These are phyloP conservation scores for Oryza coarctata DNA, from an alignment of 176 grass and related monocot genomes.

Conservation along the genomic window DNA sequence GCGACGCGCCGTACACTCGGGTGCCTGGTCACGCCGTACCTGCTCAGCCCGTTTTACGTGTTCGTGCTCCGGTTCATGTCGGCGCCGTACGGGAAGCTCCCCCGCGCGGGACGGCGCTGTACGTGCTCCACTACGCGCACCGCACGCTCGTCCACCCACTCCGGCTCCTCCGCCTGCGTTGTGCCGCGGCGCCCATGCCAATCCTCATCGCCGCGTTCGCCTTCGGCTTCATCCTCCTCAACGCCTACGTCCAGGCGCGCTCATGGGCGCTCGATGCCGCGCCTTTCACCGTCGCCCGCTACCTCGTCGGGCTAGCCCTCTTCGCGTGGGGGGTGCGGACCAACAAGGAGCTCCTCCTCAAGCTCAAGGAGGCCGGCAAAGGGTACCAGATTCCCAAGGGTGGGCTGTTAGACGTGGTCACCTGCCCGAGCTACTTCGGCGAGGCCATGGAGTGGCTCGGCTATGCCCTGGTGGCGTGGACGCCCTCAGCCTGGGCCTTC, in stretches of 20 bases:
- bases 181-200: slow-evolving; percentile 40
- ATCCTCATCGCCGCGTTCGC: slow-evolving; percentile 38
- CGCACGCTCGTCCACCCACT: slow-evolving; percentile 70
- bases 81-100: slow-evolving; percentile 74
- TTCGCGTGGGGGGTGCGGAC: slow-evolving; percentile 77
- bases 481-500: slow-evolving; percentile 71
- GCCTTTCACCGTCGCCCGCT: background rate
- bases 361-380: slow-evolving; percentile 71
- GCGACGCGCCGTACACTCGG: slow-evolving; percentile 38
- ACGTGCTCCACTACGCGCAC: slow-evolving; percentile 62
- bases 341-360: slow-evolving; percentile 66
- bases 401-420: slow-evolving; percentile 73
- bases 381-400: slow-evolving; percentile 82
- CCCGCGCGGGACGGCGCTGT: slow-evolving; percentile 57
- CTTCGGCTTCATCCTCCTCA: slow-evolving; percentile 80
- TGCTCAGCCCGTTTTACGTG: slow-evolving; percentile 57
- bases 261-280: slow-evolving; percentile 50
- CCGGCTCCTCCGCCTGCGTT: slow-evolving; percentile 51
- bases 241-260: slow-evolving; percentile 69
- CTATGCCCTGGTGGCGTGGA: slow-evolving; percentile 65
- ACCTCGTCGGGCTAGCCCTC: slow-evolving; percentile 40
- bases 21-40: slow-evolving; percentile 58
- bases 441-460: slow-evolving; percentile 89
- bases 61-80: slow-evolving; percentile 54
- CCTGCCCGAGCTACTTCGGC: slow-evolving; percentile 81